Evolutionary conservation across 495 filamentous ascomycete species (phyloP), one percentile per base, ranked within the genome.

Genomic region (Penicillium lagena): DNA sequence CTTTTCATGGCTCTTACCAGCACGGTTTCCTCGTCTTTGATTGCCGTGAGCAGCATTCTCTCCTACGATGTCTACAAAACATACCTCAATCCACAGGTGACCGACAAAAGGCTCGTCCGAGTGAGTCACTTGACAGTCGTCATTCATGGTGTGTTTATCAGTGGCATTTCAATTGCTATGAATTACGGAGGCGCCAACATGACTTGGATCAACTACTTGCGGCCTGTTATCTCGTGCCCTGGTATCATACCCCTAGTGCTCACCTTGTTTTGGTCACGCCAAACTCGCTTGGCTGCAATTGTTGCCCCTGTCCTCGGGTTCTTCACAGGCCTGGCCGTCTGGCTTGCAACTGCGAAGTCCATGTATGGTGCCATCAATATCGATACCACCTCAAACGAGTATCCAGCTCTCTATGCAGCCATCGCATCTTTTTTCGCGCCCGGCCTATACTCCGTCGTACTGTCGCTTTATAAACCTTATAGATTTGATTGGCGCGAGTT

Each of bases 1-100:
- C 53, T 79, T 1, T 78, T 79, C 58, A 75, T 79, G 73, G 76
- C 75, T 30, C 57, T 78, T 13, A 78, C 75, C 5, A 71, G 62
- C 43, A 71, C 68, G 1, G 58, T 70, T 1, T 72, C 68, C 11
- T 69, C 70, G 1, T 66, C 59, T 7, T 64, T 73, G 61, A 72
- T 73, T 30, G 70, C 70, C 1, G 70, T 73, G 50, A 67, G 64
- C 56, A 70, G 66, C 40, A 73, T 73, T 33, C 50, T 71, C 17
- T 66, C 67, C 8, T 70, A 67, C 31, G 67, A 71, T 37, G 29
- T 71, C 32, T 80, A 73, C 54, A 73, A 78, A 51, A 77, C 74
- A 13, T 79, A 80, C 53, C 50, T 78, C 56, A 78, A 80, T 45
- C 67, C 67, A 0, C 46, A 58, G 9, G 67, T 62, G 2, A 54